Base-by-base conservation (phyloP, 139 green algal genomes). In the Bryopsis sp. region DNA sequence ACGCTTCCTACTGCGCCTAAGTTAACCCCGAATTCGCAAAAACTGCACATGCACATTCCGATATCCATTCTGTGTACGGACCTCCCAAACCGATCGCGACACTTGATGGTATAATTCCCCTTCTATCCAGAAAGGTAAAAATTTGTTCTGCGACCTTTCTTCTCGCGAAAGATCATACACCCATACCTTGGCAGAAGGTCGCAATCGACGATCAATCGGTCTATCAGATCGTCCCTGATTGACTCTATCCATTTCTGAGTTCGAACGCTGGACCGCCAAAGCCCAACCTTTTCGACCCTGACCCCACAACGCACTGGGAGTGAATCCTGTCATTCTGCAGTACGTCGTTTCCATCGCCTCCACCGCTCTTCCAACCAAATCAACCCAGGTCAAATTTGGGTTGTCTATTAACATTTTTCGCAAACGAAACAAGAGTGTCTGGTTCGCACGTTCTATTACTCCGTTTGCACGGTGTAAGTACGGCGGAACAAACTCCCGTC, bases 381-480 rank as follows among this genome's bases (percentile, higher is more conserved):
- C 4, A 32, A 11, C 6, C 58, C 58, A 65, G 7, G 24, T 39
- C 6, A 5, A 33, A 3, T 39, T 39, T 26, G 22, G 15, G 4
- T 5, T 6, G 4, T 43, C 58, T 32, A 24, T 26, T 33, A 39
- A 47, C 58, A 65, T 65, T 7, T 33, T 39, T 33, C 58, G 28
- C n/a, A 65, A 7, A 24, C 58, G 8, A 26, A 31, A 31, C 4
- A 65, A 26, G 4, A 65, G 58, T 3, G 58, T 65, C 5, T 39
- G 28, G 58, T 65, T 65, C 26, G 4, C 4, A 26, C 29, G 11
- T 22, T 65, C 58, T 26, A 47, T 65, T 31, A 65, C 5, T 65
- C 58, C 58, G n/a, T 65, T 65, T 43, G 58, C 39, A 46, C 43
- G 24, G 24, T 65, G 58, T 15, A 22, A 31, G 43, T 65, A 11